Conservation (phyloP, 768 basidiomycete genomes). For the Lentinula aciculospora region DNA sequence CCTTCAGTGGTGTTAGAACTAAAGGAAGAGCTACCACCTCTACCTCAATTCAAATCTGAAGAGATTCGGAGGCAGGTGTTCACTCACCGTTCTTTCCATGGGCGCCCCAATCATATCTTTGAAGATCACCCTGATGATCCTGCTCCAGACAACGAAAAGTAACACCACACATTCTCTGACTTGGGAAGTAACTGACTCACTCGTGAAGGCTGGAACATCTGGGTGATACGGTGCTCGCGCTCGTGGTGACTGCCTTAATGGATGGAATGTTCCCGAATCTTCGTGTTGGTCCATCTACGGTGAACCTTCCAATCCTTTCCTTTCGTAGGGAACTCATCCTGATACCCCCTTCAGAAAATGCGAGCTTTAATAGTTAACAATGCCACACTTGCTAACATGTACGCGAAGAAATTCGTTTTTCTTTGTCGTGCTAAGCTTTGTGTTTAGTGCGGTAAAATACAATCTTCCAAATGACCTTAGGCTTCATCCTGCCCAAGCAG, state of each 20-base stretch:
- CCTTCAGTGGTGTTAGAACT: not conserved
- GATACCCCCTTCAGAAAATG: constrained; percentile 55
- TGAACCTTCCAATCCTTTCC: constrained; percentile 19
- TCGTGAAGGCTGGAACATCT: constrained; percentile 62
- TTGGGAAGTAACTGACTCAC: not conserved
- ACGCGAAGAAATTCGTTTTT: constrained; percentile 1
- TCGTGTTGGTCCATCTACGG: constrained; percentile 75
- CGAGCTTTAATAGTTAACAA: constrained; percentile 73
- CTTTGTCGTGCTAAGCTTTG: not conserved
- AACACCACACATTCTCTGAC: constrained; percentile 11
- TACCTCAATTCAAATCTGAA: constrained; percentile 49
- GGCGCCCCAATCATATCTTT: constrained; percentile 67
- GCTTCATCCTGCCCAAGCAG: constrained; percentile 67
- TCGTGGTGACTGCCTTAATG: constrained; percentile 63
- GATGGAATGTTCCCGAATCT: constrained; percentile 60
- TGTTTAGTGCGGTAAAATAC: constrained; percentile 55
- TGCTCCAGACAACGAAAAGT: constrained; percentile 83
- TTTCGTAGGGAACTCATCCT: constrained; percentile 8
- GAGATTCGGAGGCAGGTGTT: constrained; percentile 53
- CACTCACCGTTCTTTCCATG: constrained; percentile 70
- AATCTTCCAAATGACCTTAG: constrained; percentile 54
- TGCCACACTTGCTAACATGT: constrained; percentile 68
- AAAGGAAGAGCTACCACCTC: constrained; percentile 37
- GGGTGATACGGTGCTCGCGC: constrained; percentile 67
- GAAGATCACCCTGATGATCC: constrained; percentile 69